Conservation (phyloP, 148 eudicot genomes). For the Gaultheria prostrata region DNA sequence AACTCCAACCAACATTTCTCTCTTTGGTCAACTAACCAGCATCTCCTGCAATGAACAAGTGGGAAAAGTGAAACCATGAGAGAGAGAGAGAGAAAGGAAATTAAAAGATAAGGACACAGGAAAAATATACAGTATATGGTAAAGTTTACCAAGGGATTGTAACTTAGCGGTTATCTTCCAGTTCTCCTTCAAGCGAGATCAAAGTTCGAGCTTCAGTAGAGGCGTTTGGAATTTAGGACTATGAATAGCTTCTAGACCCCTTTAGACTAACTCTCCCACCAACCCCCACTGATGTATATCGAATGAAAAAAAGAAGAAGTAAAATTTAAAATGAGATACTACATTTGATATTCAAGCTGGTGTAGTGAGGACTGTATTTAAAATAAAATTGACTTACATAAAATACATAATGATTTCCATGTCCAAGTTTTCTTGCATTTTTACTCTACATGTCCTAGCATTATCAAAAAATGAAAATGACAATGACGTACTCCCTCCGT, state of each 20-base stretch:
- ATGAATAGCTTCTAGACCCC: no score
- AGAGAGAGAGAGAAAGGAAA: background rate
- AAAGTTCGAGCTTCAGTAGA: no score
- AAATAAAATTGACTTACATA: background rate
- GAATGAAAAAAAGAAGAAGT: no score
- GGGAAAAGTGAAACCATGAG: background rate
- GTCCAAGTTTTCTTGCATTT: background rate
- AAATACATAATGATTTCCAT: background rate
- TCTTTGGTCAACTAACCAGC: constrained; percentile 20
- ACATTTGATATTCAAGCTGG: background rate
- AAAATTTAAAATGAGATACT: background rate
- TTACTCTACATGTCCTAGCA: background rate
- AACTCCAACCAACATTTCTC: background rate
- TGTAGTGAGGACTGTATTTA: background rate
- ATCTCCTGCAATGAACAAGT: background rate
- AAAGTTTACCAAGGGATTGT: no score
- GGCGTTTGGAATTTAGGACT: no score
- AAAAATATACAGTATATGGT: no score
- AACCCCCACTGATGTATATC: no score
- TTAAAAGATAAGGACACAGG: background rate
- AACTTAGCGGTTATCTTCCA: no score
- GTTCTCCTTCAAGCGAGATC: no score
- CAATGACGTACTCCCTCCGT: no score
- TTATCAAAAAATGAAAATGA: background rate
- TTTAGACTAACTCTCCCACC: no score